Evolutionary conservation across 495 filamentous ascomycete species (phyloP), one percentile per base, ranked within the genome.

Genomic region (Echria macrotheca): DNA sequence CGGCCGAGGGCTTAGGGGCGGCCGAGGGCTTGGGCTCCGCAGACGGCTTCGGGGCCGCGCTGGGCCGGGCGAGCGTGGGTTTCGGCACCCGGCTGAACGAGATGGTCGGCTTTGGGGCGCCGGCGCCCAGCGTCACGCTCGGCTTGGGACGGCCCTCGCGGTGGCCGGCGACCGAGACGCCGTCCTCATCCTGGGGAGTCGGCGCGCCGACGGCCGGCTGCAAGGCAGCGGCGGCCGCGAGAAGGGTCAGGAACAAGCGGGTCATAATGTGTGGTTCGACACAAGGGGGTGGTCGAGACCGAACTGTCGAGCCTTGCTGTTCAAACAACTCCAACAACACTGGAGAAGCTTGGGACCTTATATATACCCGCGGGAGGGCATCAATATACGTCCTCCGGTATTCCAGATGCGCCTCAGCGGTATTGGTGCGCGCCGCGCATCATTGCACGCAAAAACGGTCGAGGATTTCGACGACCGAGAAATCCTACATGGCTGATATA

Each of bases 21-120:
- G 15, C 10, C 7, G 52, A 70, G 72, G 50, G 41, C 41, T 44
- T 64, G 60, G 15, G 36, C 31, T 35, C 52, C 56, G 9, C 18
- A 11, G 43, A 21, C 0, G 44, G 44, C 31, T 36, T 38, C 22
- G 32, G 17, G 8, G 22, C 44, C 31, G 33, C 26, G 33, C 21
- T 48, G n/a, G 46, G 23, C 46, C 40, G 38, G 46, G 46, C 33
- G 7, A 31, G 12, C 7, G 28, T 31, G 28, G 36, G 36, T 9
- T 19, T 14, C 12, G 36, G 36, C 8, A 17, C 36, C 36, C 36
- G 36, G 36, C 1, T 39, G n/a, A n/a, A n/a, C n/a, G n/a, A n/a
- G 36, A 39, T 9, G 17, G 36, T 39, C 36, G 36, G 36, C n/a
- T 15, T 19, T 17, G 36, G 35, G 28, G 28, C 7, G 12, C 28